Evolutionary conservation across 1,284 basidiomycete species (phyloP).

Genomic region (Melampsora larici-populina): DNA sequence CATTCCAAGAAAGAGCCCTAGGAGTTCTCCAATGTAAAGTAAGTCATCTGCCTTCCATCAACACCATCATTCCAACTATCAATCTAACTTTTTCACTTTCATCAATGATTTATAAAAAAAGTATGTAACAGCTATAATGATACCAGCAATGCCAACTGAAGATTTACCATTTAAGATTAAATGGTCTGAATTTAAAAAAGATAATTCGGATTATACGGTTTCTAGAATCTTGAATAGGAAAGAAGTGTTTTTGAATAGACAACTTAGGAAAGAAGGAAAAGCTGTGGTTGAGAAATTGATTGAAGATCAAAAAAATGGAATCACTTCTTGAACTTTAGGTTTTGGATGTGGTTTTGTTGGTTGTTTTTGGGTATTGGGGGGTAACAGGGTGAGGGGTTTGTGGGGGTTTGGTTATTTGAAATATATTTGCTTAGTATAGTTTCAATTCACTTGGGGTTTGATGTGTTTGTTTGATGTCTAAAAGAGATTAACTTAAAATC

Average conservation of each 20-base stretch:
- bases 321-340: too few relatives aligned
- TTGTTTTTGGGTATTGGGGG: too few relatives aligned
- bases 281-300: constrained; percentile 13
- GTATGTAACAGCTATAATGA: constrained; percentile 15
- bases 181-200: constrained; percentile 1
- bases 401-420: too few relatives aligned
- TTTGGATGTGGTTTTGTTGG: too few relatives aligned
- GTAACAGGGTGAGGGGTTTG: too few relatives aligned
- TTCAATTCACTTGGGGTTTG: too few relatives aligned
- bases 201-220: background rate
- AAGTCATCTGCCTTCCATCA: too few relatives aligned
- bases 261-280: constrained; percentile 23
- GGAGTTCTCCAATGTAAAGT: constrained; percentile 33
- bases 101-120: background rate
- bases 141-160: constrained; percentile 15
- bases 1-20: constrained; percentile 29
- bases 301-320: background rate
- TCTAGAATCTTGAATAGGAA: background rate
- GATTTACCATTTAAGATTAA: background rate
- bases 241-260: constrained; percentile 12
- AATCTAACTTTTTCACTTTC: background rate
- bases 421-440: too few relatives aligned
- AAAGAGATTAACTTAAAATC: too few relatives aligned
- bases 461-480: too few relatives aligned
- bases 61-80: background rate